Conservation (phyloP, 2,329 filamentous ascomycete species). For the Neofusicoccum parvum region DNA sequence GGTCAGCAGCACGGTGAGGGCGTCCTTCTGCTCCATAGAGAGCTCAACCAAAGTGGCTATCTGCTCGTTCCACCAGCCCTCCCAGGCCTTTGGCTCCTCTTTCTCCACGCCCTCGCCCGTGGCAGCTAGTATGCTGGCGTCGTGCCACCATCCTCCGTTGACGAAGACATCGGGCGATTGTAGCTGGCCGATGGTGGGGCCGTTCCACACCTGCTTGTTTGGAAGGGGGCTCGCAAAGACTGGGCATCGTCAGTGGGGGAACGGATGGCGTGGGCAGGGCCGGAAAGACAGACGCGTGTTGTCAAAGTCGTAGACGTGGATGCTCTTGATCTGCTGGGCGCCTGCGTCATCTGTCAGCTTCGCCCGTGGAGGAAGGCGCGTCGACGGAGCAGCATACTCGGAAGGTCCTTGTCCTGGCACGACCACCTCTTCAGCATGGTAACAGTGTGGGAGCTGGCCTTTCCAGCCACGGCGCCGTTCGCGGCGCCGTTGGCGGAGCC, state of each 20-base stretch:
- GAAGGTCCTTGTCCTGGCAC: constrained; percentile 70
- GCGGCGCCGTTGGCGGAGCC: constrained; percentile 29
- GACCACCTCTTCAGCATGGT: constrained; percentile 86
- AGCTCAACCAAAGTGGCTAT: constrained; percentile 78
- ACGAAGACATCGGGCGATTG: constrained; percentile 74
- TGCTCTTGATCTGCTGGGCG: constrained; percentile 69
- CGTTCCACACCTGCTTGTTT: constrained; percentile 85
- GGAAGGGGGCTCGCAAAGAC: constrained; percentile 91
- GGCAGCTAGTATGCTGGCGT: constrained; percentile 78
- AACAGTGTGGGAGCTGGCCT: constrained; percentile 55
- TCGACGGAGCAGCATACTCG: constrained; percentile 51
- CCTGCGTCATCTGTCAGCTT: constrained; percentile 42
- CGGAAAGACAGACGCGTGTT: constrained; percentile 71
- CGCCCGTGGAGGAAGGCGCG: not conserved
- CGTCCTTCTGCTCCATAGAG: constrained; percentile 81
- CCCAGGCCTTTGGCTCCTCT: constrained; percentile 83
- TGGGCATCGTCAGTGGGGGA: constrained; percentile 37
- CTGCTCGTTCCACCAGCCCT: constrained; percentile 95
- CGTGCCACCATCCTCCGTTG: constrained; percentile 97
- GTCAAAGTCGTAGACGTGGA: constrained; percentile 98
- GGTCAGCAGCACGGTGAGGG: constrained; percentile 82
- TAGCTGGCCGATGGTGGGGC: constrained; percentile 73
- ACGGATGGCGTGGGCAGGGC: constrained; percentile 13
- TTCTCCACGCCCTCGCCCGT: constrained; percentile 80
- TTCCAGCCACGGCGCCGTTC: constrained; percentile 27